Percentiles rank a stretch among this genome's conserved stretches.
Evolutionary conservation across 2,329 filamentous ascomycete genomes (phyloP).

Genomic region (Phaeosphaeriaceae sp.): DNA sequence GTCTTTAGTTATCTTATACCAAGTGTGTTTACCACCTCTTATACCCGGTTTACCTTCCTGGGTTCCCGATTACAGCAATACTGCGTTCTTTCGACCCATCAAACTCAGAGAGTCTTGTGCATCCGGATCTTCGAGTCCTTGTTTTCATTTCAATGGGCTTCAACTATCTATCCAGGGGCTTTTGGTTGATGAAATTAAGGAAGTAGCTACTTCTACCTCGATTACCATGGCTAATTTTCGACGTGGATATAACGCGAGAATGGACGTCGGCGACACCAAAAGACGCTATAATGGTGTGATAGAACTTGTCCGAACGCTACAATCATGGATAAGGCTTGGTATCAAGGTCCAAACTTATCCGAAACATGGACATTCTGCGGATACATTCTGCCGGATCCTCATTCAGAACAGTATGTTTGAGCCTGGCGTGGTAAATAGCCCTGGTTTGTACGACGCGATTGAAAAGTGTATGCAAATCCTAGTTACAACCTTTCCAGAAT

Average conservation of each 20-base stretch:
- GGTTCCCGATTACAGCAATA: conserved; percentile 1
- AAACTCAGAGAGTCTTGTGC: background rate
- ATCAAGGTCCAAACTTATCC: background rate
- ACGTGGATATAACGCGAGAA: background rate
- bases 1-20: background rate
- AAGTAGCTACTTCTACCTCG: background rate
- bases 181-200: background rate
- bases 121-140: background rate
- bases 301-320: background rate
- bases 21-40: background rate
- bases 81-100: background rate
- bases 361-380: background rate
- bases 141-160: background rate
- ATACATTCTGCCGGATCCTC: background rate
- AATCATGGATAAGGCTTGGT: background rate
- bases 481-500: background rate
- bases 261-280: background rate
- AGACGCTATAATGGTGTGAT: background rate
- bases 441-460: background rate
- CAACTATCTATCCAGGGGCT: background rate
- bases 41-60: background rate
- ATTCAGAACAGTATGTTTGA: background rate
- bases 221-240: background rate
- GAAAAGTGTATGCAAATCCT: background rate
- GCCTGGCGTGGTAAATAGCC: background rate